Evolutionary conservation across 306 rosid genomes (phyloP), one percentile per base, ranked within the genome.

Genomic region (Castanea sativa): DNA sequence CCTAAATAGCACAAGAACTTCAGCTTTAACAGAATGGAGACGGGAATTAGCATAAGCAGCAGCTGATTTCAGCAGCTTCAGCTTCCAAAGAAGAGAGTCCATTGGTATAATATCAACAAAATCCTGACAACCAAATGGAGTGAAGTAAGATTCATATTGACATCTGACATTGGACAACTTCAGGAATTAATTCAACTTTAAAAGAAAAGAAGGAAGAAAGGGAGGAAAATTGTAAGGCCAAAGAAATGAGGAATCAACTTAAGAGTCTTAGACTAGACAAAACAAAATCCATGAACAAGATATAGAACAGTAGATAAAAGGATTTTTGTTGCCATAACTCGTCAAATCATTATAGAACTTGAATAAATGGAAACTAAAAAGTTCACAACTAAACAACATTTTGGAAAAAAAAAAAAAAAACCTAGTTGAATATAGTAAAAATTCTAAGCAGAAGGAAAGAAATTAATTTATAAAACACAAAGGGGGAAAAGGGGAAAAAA

Each of bases 1-100:
- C 99, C 99, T 95, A 71, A 98, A 92, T 70, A 96, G 88, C 80
- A 96, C 91, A 55, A 96, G 98, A 5, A 96, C 98, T 91, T 96
- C 97, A 25, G 97, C 98, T 88, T 86, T 89, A 70, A 96, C 94
- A 70, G 99, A 94, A 88, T 93, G 97, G 68, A 93, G 97, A 77
- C 96, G 98, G 4, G 99, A 96, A 84, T 91, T 96, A 64, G 98
- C 86, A 82, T 93, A 93, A 25, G 96, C 91, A 82, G 99, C 92
- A 79, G 94, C 97, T 80, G 94, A 89, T 79, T 89, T 89, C 67
- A 93, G 90, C 88, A 96, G 92, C 90, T 93, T 88, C 86, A 93
- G 86, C 89, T 93, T 96, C 99, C 99, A 96, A 41, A 90, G 87
- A 91, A 96, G 96, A 73, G 92, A 83, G 33, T 87, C 90, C 82